phyloP scores from a whole-genome alignment of 2,329 filamentous ascomycete species.

The Coleophoma crateriformis region DNA sequence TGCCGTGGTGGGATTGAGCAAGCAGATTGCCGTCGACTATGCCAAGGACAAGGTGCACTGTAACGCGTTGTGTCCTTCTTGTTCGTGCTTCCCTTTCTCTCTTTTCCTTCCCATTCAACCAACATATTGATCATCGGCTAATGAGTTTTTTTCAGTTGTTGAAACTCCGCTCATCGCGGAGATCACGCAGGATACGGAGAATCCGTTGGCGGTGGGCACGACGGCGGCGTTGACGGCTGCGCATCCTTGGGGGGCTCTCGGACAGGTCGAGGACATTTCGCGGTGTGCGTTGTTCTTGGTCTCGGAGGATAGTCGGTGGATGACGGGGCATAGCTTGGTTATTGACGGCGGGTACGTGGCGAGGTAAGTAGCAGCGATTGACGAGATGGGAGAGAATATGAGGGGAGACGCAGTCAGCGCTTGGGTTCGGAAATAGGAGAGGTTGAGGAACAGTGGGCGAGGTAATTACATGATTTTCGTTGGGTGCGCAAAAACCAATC shows the following conservation, averaged over 20 bases:
- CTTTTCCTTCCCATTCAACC: not conserved
- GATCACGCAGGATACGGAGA: not conserved
- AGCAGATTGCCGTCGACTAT: constrained; percentile 6
- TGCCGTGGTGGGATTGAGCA: constrained; percentile 18
- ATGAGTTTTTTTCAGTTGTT: not conserved
- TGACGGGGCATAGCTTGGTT: constrained; percentile 1
- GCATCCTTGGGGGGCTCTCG: constrained; percentile 6
- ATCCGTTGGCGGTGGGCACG: constrained; percentile 1
- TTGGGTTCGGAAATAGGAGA: too few species aligned
- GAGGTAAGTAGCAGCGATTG: not conserved
- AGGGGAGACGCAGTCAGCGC: too few species aligned
- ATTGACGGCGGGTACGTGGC: constrained; percentile 8
- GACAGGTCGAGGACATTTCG: constrained; percentile 6
- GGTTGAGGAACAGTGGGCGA: too few species aligned
- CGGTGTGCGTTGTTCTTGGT: constrained; percentile 7
- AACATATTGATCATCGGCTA: not conserved
- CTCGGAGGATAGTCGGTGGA: constrained; percentile 6
- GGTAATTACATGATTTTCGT: too few species aligned
- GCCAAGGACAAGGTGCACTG: constrained; percentile 4
- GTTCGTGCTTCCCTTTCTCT: not conserved
- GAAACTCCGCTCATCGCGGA: not conserved
- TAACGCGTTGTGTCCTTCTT: constrained; percentile 8
- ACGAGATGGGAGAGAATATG: too few species aligned
- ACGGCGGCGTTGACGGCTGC: constrained; percentile 1
- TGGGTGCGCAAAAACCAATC: too few species aligned